Percentiles rank a stretch among this genome's conserved stretches.
Conservation (phyloP, 116 monocot species). For the Phalaenopsis hybrid region DNA sequence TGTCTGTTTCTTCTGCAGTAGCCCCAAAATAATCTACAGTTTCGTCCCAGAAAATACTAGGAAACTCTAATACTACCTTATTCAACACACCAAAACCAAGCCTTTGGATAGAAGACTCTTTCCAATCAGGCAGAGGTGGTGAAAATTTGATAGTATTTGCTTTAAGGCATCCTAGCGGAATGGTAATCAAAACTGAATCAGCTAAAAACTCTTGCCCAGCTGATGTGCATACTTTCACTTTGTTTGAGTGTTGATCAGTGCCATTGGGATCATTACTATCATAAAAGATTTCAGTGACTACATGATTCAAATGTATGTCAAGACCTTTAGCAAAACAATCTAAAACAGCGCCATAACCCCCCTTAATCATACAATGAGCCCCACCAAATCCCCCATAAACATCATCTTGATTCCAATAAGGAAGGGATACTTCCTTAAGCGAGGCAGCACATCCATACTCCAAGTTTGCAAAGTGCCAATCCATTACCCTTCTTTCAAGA, state of each 20-base stretch:
- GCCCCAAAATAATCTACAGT: constrained; percentile 98
- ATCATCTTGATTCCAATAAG: constrained; percentile 99
- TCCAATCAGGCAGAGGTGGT: constrained; percentile 88
- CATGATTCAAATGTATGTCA: constrained; percentile 65
- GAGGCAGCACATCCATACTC: constrained; percentile 97
- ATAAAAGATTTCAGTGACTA: constrained; percentile 66
- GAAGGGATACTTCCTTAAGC: constrained; percentile 88
- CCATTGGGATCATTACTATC: constrained; percentile 13
- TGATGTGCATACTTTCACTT: constrained; percentile 69
- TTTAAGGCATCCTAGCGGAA: constrained; percentile 96
- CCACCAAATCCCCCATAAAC: constrained; percentile 98
- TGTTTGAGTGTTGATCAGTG: constrained; percentile 12
- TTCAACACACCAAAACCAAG: constrained; percentile 99
- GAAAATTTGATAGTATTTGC: constrained; percentile 74
- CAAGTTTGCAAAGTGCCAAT: constrained; percentile 98
- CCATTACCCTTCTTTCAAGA: constrained; percentile 93
- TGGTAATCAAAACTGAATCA: constrained; percentile 87
- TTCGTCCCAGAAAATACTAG: constrained; percentile 95
- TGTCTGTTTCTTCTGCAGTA: constrained; percentile 74
- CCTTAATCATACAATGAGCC: constrained; percentile 99
- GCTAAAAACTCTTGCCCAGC: constrained; percentile 55
- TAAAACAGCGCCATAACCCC: constrained; percentile 71
- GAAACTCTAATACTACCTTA: constrained; percentile 89
- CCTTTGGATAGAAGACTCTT: constrained; percentile 61
- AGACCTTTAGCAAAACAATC: constrained; percentile 68